Conservation (phyloP, 306 rosid genomes). For the barrel medic (Medicago truncatula) region MtrunA17r5.0-ANR NC_053044.1:42051501-42052000, state of each 20-base stretch:
- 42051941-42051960: slow-evolving; percentile 21
- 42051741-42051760: not conserved
- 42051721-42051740: not conserved
- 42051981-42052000: slow-evolving; percentile 26
- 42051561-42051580: slow-evolving; percentile 17
- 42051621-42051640: slow-evolving; percentile 1
- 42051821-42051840: not conserved
- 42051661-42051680: slow-evolving; percentile 24
- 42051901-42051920: slow-evolving; percentile 30
- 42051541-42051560: not conserved
- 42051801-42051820: slow-evolving; percentile 14
- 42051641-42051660: slow-evolving; percentile 1
- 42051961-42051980: slow-evolving; percentile 9
- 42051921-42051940: slow-evolving; percentile 23
- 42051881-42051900: slow-evolving; percentile 15
- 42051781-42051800: not conserved
- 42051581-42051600: slow-evolving; percentile 2
- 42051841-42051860: not conserved
- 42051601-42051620: not conserved
- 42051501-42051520: slow-evolving; percentile 13
- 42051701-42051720: not conserved
- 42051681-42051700: slow-evolving; percentile 4
- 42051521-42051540: slow-evolving; percentile 28
- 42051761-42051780: slow-evolving; percentile 14
- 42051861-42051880: slow-evolving; percentile 4